Conservation (phyloP, 2,329 filamentous ascomycete genomes). For the Ceratocystis lukuohia region DNA sequence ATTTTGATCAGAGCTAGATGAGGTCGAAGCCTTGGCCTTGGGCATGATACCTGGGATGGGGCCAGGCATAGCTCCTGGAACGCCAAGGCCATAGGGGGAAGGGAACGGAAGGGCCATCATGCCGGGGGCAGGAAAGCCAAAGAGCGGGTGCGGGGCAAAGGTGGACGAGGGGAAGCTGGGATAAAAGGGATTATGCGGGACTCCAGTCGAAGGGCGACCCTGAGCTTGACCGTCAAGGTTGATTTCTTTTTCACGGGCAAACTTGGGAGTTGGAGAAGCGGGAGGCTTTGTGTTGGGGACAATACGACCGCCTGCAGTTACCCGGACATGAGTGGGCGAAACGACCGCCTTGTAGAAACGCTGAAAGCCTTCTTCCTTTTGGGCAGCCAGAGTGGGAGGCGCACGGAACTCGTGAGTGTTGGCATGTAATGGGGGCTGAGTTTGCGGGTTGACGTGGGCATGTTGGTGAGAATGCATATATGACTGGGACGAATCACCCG, state of each 20-base stretch:
- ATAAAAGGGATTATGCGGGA: conserved; percentile 23
- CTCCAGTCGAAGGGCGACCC: conserved; percentile 22
- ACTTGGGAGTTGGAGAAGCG: conserved; percentile 39
- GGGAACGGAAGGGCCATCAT: conserved; percentile 22
- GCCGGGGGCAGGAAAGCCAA: conserved; percentile 24
- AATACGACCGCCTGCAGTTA: conserved; percentile 53
- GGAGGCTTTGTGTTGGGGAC: conserved; percentile 48
- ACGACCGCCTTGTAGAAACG: conserved; percentile 55
- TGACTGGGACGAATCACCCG: conserved; percentile 10
- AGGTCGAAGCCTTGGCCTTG: conserved; percentile 4
- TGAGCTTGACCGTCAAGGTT: conserved; percentile 12
- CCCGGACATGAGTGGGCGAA: conserved; percentile 52
- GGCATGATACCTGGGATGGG: conserved; percentile 10
- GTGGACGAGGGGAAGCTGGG: conserved; percentile 23
- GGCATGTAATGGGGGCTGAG: not conserved
- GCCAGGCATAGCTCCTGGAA: conserved; percentile 2
- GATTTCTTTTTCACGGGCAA: conserved; percentile 12
- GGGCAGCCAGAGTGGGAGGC: conserved; percentile 38
- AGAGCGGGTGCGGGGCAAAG: conserved; percentile 26
- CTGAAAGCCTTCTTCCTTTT: conserved; percentile 52
- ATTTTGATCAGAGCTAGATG: conserved; percentile 1
- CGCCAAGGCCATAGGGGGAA: conserved; percentile 8
- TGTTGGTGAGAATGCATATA: not conserved
- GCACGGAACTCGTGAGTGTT: conserved; percentile 38
- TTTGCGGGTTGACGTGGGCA: conserved; percentile 19